These are phyloP conservation scores for Fusarium sp. DNA, from an alignment of 2,329 filamentous ascomycete genomes.

Conservation along the genomic window DNA sequence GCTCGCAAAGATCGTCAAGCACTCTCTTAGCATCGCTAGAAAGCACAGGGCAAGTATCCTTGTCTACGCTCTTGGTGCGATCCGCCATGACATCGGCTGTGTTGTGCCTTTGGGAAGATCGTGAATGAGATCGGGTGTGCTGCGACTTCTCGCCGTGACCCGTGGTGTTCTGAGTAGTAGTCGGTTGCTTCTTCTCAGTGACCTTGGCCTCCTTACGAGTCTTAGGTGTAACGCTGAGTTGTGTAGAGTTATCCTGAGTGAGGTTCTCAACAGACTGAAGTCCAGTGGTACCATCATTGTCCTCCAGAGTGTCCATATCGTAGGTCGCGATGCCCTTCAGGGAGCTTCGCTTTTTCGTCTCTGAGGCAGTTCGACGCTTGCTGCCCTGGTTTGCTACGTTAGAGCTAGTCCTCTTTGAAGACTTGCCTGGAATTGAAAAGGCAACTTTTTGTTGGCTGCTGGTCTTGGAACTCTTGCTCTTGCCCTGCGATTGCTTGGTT, in stretches of 20 bases:
- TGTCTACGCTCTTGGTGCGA: constrained; percentile 42
- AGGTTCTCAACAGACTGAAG: constrained; percentile 50
- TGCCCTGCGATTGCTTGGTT: constrained; percentile 45
- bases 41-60: constrained; percentile 57
- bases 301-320: constrained; percentile 45
- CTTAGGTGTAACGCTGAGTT: constrained; percentile 47
- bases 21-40: constrained; percentile 64
- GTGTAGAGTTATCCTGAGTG: constrained; percentile 50
- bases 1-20: constrained; percentile 64
- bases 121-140: constrained; percentile 43
- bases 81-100: constrained; percentile 41
- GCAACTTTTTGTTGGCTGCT: constrained; percentile 53
- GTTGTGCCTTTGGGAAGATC: constrained; percentile 43
- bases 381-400: constrained; percentile 56
- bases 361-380: constrained; percentile 52
- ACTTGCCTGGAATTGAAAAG: constrained; percentile 55
- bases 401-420: constrained; percentile 45
- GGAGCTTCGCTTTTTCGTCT: constrained; percentile 37
- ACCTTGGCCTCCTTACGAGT: constrained; percentile 37
- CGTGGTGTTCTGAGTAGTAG: constrained; percentile 34
- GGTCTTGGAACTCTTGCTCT: constrained; percentile 44
- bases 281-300: constrained; percentile 52
- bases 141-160: constrained; percentile 44
- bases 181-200: constrained; percentile 35
- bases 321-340: constrained; percentile 38